Evolutionary conservation across 2,329 filamentous ascomycete genomes (phyloP).

Genomic region (Neobulgaria alba): DNA sequence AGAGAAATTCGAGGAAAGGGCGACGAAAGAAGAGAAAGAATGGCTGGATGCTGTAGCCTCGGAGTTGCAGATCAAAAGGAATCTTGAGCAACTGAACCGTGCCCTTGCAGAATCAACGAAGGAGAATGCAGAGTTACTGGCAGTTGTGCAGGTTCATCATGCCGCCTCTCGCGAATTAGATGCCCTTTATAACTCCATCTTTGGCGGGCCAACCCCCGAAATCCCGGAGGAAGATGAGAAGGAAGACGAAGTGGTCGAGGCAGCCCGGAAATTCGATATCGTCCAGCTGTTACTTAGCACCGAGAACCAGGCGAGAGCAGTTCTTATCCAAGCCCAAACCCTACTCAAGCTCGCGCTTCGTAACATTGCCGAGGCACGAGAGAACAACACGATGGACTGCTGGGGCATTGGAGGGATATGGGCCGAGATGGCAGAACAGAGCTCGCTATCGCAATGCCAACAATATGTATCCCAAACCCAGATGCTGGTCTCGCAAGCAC

Average conservation of each 20-base stretch:
- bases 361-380: slow-evolving; percentile 36
- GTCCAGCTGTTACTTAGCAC: slow-evolving; percentile 30
- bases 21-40: slow-evolving; percentile 45
- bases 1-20: slow-evolving; percentile 40
- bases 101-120: slow-evolving; percentile 35
- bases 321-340: slow-evolving; percentile 34
- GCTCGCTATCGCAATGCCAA: slow-evolving; percentile 41
- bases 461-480: slow-evolving; percentile 34
- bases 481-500: slow-evolving; percentile 34
- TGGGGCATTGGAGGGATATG: slow-evolving; percentile 39
- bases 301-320: slow-evolving; percentile 34
- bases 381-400: slow-evolving; percentile 37
- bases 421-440: slow-evolving; percentile 45
- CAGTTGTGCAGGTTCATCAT: slow-evolving; percentile 29
- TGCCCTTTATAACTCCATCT: slow-evolving; percentile 43
- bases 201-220: slow-evolving; percentile 42
- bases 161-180: slow-evolving; percentile 40
- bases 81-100: slow-evolving; percentile 32
- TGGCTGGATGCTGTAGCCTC: slow-evolving; percentile 45
- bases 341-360: slow-evolving; percentile 30
- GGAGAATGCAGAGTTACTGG: slow-evolving; percentile 31
- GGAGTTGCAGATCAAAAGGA: slow-evolving; percentile 37
- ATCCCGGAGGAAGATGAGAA: slow-evolving; percentile 44
- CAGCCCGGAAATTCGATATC: slow-evolving; percentile 32
- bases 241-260: slow-evolving; percentile 32